phyloP scores from a whole-genome alignment of 1,284 basidiomycete species.

The Fomitopsis palustris region DNA sequence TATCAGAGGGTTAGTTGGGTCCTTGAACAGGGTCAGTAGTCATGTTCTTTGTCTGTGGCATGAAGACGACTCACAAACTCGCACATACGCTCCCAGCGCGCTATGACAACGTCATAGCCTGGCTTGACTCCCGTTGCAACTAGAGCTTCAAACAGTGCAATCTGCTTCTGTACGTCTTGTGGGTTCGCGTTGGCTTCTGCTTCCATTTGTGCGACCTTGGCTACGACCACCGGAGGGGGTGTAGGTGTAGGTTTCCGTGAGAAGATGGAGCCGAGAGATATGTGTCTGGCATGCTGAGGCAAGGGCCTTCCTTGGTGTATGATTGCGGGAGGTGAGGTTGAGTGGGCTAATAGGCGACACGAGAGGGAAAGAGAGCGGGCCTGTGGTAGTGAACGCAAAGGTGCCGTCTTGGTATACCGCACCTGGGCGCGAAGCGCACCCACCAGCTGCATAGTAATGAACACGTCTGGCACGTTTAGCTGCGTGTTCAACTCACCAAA shows the following conservation, averaged over 20 bases:
- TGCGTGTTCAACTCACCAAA: background rate
- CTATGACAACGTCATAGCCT: slow-evolving; percentile 68
- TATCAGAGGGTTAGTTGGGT: slow-evolving; percentile 61
- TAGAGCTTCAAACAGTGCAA: slow-evolving; percentile 67
- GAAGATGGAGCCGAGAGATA: slow-evolving; percentile 55
- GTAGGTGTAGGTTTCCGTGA: slow-evolving; percentile 42
- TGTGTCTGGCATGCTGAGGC: slow-evolving; percentile 13
- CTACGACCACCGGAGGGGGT: slow-evolving; percentile 64
- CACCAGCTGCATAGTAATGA: slow-evolving; percentile 20
- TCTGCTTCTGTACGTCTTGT: slow-evolving; percentile 62
- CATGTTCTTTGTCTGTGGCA: slow-evolving; percentile 6
- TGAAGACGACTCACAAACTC: slow-evolving; percentile 60
- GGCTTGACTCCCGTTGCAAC: slow-evolving; percentile 58
- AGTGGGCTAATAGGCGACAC: slow-evolving; percentile 6
- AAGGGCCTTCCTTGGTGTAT: slow-evolving; percentile 6
- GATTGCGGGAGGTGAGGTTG: background rate
- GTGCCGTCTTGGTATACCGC: slow-evolving; percentile 18
- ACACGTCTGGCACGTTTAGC: background rate
- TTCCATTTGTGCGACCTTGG: slow-evolving; percentile 66
- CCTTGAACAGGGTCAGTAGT: slow-evolving; percentile 35
- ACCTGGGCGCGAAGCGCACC: slow-evolving; percentile 30
- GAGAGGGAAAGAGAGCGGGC: slow-evolving; percentile 26
- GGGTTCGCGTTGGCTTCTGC: slow-evolving; percentile 71
- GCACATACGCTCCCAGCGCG: slow-evolving; percentile 75
- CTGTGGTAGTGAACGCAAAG: slow-evolving; percentile 20